Percentiles rank a stretch among this genome's conserved stretches.
These are phyloP conservation scores for Volvox africanus DNA, from an alignment of 139 green algal species.

Conservation along the genomic window DNA sequence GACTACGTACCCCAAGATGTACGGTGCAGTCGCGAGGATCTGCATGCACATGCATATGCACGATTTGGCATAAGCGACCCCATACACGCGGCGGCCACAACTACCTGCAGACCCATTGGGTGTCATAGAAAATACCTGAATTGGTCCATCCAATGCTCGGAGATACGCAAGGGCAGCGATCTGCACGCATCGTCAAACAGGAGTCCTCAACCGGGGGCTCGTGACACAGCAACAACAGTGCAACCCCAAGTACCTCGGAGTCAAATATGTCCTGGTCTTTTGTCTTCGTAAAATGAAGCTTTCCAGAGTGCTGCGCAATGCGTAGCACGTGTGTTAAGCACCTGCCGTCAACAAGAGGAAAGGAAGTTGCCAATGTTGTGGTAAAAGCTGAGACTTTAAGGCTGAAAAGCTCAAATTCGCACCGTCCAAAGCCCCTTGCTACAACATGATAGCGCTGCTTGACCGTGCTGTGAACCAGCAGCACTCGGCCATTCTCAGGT, in stretches of 20 bases:
- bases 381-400: not conserved
- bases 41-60: constrained; percentile 23
- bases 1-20: constrained; percentile 89
- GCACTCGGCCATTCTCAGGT: not conserved
- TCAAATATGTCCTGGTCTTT: constrained; percentile 64
- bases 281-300: constrained; percentile 52
- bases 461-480: constrained; percentile 43
- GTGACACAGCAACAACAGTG: not conserved
- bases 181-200: not conserved
- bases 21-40: constrained; percentile 70
- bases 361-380: not conserved
- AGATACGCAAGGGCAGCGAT: constrained; percentile 3
- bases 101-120: not conserved
- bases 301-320: constrained; percentile 43
- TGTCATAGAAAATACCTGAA: constrained; percentile 1
- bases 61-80: not conserved
- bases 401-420: not conserved
- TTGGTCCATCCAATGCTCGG: not conserved
- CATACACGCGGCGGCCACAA: not conserved
- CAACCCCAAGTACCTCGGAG: constrained; percentile 58
- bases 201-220: too few species aligned
- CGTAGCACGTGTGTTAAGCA: constrained; percentile 56
- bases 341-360: constrained; percentile 34
- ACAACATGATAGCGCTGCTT: constrained; percentile 57
- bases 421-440: constrained; percentile 43